These are phyloP conservation scores for Termitomyces sp. DNA, from an alignment of 768 basidiomycete species.

Conservation along the genomic window DNA sequence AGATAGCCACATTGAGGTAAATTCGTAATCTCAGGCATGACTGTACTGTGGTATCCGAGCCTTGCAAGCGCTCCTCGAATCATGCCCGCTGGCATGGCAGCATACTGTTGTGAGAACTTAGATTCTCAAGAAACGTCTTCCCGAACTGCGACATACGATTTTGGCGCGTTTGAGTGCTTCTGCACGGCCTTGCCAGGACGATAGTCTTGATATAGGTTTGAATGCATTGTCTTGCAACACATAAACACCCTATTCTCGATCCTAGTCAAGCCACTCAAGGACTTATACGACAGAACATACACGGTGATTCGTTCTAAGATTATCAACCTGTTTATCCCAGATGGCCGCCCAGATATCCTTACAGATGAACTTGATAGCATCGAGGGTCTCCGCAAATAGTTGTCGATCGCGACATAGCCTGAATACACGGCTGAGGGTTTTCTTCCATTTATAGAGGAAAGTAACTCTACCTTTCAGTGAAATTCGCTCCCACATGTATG, in stretches of 20 bases:
- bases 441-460: background rate
- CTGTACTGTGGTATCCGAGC: conserved; percentile 69
- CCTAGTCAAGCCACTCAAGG: background rate
- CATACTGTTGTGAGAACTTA: conserved; percentile 46
- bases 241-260: conserved; percentile 67
- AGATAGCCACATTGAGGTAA: conserved; percentile 73
- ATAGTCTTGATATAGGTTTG: conserved; percentile 76
- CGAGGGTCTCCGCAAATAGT: conserved; percentile 77
- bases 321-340: conserved; percentile 95
- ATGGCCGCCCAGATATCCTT: conserved; percentile 92
- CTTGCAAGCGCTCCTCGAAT: conserved; percentile 78
- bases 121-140: background rate
- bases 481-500: conserved; percentile 78
- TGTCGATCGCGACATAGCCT: conserved; percentile 75
- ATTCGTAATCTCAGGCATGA: conserved; percentile 71
- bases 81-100: conserved; percentile 76
- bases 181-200: conserved; percentile 71
- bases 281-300: conserved; percentile 36
- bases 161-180: conserved; percentile 69
- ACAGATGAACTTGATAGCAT: conserved; percentile 92
- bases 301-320: conserved; percentile 90
- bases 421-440: background rate
- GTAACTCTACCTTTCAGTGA: conserved; percentile 69
- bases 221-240: conserved; percentile 91
- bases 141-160: conserved; percentile 41